A percentile compares a stretch with the other conserved stretches of the same genome.
phyloP scores from a whole-genome alignment of 305 asterid species.

The Fraxinus xanthoxyloides region DNA sequence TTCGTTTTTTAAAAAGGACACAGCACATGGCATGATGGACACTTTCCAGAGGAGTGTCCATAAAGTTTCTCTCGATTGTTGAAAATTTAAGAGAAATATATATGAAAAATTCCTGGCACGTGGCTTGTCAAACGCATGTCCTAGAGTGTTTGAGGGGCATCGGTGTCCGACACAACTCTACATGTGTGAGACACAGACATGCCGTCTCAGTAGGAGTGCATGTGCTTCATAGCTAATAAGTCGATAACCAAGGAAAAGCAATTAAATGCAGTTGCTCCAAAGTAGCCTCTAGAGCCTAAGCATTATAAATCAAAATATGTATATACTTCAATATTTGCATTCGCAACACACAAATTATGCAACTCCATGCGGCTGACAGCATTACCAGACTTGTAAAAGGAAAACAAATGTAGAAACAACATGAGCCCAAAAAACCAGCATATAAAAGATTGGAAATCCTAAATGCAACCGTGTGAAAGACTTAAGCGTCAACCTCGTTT shows the following conservation, averaged over 20 bases:
- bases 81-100: background rate
- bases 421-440: background rate
- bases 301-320: background rate
- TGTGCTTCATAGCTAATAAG: background rate
- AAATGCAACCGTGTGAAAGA: background rate
- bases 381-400: background rate
- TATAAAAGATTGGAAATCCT: background rate
- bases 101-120: background rate
- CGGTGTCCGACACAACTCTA: background rate
- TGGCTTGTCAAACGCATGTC: background rate
- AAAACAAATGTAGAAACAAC: background rate
- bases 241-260: background rate
- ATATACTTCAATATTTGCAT: background rate
- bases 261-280: background rate
- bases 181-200: background rate
- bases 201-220: background rate
- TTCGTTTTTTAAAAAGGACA: background rate
- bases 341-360: background rate
- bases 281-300: background rate
- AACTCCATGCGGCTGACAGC: background rate
- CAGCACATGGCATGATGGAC: background rate
- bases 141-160: background rate
- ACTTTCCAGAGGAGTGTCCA: background rate
- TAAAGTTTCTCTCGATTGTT: background rate
- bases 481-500: constrained; percentile 71